These are phyloP conservation scores for Scutellaria barbata DNA, from an alignment of 257 asterid genomes.

Conservation along the genomic window DNA sequence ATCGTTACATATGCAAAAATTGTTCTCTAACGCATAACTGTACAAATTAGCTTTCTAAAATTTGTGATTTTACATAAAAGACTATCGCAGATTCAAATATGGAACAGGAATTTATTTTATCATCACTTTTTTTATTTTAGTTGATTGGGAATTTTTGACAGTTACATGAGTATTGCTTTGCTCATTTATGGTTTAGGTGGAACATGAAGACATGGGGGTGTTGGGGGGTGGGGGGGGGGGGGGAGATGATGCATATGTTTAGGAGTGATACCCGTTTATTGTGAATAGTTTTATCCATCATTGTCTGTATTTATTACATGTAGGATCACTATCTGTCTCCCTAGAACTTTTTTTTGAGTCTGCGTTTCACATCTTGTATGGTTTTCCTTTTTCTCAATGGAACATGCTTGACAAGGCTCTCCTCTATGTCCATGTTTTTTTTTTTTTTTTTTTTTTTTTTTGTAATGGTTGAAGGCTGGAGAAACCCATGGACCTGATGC, in stretches of 20 bases:
- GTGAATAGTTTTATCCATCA: neutral
- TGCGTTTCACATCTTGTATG: conserved; percentile 20
- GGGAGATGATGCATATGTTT: no score
- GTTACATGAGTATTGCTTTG: neutral
- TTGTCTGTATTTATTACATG: neutral
- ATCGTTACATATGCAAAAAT: neutral
- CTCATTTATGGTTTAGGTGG: neutral
- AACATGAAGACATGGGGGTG: neutral
- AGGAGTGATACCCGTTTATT: neutral
- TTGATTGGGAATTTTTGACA: no score
- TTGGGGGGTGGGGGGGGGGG: no score
- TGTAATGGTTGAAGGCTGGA: conserved; percentile 41
- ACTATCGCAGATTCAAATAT: neutral
- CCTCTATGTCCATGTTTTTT: conserved; percentile 22
- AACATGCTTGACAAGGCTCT: conserved; percentile 35
- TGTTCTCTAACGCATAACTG: neutral
- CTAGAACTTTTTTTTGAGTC: neutral
- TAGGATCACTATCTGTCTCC: neutral
- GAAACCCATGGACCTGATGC: conserved; percentile 44
- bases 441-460: conserved; percentile 17
- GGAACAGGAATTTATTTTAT: conserved; percentile 13
- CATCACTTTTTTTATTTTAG: no score
- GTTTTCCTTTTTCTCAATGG: conserved; percentile 14
- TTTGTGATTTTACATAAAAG: neutral
- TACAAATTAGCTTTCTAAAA: neutral